Conservation (phyloP, 2,329 filamentous ascomycete genomes). For the Hymenoscyphus fructigenus region DNA sequence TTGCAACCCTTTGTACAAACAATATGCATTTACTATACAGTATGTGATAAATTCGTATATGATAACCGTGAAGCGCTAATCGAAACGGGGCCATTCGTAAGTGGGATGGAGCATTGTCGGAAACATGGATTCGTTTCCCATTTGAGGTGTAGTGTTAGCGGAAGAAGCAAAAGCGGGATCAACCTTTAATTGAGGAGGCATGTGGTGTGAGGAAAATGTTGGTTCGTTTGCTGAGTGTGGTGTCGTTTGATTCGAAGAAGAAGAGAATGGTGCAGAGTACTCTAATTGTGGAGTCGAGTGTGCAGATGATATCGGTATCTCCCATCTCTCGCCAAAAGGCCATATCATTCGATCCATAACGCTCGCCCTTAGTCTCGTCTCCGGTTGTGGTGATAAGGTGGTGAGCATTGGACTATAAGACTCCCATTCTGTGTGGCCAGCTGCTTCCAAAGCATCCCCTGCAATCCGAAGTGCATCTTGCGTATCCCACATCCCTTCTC, state of each 20-base stretch:
- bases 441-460: conserved; percentile 13
- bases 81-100: neutral
- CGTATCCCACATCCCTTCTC: conserved; percentile 35
- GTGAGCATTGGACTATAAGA: conserved; percentile 8
- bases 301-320: conserved; percentile 10
- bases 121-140: conserved; percentile 1
- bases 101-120: neutral
- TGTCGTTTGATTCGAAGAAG: conserved; percentile 7
- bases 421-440: conserved; percentile 13
- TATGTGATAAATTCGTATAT: neutral
- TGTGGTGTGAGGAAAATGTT: neutral
- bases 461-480: conserved; percentile 26
- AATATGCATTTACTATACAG: neutral
- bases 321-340: conserved; percentile 23
- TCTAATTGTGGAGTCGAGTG: conserved; percentile 11
- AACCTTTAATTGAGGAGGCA: neutral
- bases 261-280: neutral
- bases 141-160: conserved; percentile 1
- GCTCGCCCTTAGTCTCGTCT: conserved; percentile 16
- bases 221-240: conserved; percentile 6
- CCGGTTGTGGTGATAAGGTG: conserved; percentile 11
- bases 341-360: conserved; percentile 24
- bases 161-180: conserved; percentile 3
- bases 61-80: neutral
- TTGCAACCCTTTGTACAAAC: neutral